Conservation (phyloP, 352 stramenopile species). For the Globisporangium perplexum region DNA sequence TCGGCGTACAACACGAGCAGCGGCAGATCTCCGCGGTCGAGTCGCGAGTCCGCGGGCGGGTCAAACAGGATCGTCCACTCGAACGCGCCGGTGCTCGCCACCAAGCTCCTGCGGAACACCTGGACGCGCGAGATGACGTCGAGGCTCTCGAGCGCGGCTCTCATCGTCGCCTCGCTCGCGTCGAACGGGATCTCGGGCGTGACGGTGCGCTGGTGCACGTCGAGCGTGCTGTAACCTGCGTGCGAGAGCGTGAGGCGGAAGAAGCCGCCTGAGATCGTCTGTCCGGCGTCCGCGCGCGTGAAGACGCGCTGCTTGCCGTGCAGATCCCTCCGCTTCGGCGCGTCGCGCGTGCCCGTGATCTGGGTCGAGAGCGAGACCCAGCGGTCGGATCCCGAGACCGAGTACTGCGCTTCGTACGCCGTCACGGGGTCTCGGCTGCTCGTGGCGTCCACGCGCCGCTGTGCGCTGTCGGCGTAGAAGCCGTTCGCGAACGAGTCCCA, state of each 20-base stretch:
- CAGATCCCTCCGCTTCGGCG: slow-evolving; percentile 8
- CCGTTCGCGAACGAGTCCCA: slow-evolving; percentile 42
- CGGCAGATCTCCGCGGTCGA: slow-evolving; percentile 30
- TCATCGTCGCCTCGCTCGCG: slow-evolving; percentile 52
- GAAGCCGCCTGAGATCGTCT: slow-evolving; percentile 41
- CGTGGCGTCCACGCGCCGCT: slow-evolving; percentile 6
- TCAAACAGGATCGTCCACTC: slow-evolving; percentile 65
- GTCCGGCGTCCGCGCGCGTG: slow-evolving; percentile 37
- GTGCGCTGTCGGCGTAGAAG: slow-evolving; percentile 11
- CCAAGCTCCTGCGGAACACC: slow-evolving; percentile 30
- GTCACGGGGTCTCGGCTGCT: slow-evolving; percentile 25
- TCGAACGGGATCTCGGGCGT: slow-evolving; percentile 71
- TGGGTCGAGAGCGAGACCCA: slow-evolving; percentile 29
- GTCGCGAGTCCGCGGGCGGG: background rate
- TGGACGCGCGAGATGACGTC: slow-evolving; percentile 54
- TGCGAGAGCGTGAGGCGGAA: slow-evolving; percentile 47
- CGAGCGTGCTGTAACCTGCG: slow-evolving; percentile 26
- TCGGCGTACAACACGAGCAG: slow-evolving; percentile 48
- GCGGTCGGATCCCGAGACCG: slow-evolving; percentile 28
- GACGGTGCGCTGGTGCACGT: slow-evolving; percentile 32
- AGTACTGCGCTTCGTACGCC: slow-evolving; percentile 53
- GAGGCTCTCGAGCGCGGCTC: slow-evolving; percentile 68
- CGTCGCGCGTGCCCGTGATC: slow-evolving; percentile 24
- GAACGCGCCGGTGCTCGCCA: slow-evolving; percentile 18
- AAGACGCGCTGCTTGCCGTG: slow-evolving; percentile 50